A percentile compares a stretch with the other conserved stretches of the same genome.
Conservation (phyloP, 2,329 filamentous ascomycete species). For the Alternaria sp. region DNA sequence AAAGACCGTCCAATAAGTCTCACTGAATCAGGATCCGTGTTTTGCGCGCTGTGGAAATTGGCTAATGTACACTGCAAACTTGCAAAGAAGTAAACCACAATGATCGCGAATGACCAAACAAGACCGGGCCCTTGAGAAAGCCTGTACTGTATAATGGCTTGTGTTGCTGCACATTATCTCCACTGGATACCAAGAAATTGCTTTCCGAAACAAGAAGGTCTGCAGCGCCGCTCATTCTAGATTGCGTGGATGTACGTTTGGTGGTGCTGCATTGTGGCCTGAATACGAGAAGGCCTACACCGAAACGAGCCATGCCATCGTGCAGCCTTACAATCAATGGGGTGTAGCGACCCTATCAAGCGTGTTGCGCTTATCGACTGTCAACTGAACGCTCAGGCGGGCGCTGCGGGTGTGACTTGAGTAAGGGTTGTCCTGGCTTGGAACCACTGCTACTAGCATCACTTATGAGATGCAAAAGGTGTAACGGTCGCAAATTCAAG, state of each 20-base stretch:
- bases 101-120: not conserved
- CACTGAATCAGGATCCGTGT: not conserved
- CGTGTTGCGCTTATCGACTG: conserved; percentile 5
- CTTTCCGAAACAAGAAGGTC: not conserved
- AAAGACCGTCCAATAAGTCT: not conserved
- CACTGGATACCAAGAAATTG: not conserved
- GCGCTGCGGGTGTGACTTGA: not conserved
- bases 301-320: not conserved
- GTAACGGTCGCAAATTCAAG: not conserved
- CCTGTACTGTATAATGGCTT: not conserved
- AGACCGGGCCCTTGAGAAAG: not conserved
- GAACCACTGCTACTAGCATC: not conserved
- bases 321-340: not conserved
- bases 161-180: not conserved
- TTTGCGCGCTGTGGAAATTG: not conserved
- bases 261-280: not conserved
- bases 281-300: not conserved
- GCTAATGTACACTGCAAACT: not conserved
- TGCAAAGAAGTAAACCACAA: not conserved
- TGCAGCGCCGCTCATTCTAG: not conserved
- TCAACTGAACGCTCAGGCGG: not conserved
- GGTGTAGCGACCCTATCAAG: not conserved
- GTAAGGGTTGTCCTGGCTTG: conserved; percentile 7
- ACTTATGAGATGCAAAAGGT: not conserved
- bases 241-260: not conserved